Base-by-base conservation (phyloP, 352 stramenopile species). In the Pythium dissotocum region DNA sequence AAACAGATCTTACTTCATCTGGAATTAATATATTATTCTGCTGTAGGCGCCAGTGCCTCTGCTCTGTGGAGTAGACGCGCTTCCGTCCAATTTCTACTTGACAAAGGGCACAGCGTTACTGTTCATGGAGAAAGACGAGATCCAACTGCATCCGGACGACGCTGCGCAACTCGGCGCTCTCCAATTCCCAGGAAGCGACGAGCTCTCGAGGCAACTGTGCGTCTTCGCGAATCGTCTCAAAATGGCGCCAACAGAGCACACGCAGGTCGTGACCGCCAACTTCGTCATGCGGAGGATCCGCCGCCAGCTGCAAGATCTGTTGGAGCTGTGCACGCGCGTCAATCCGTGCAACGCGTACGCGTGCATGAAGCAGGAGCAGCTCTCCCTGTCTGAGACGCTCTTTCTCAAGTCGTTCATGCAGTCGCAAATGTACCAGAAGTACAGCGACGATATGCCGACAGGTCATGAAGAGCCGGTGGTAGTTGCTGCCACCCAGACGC, bases 401-500 rank as follows among this genome's bases (percentile, higher is more conserved):
- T 73, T 73, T n/a, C 49, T 73, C 13, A 73, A 69, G 46, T 44
- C 61, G 1, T 73, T 73, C 57, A 73, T 73, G 67, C 67, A 73
- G 56, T 73, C 67, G 4, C 67, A 73, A 28, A 73, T 73, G 57
- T 73, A 73, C 51, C 67, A 73, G 32, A 73, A 69, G 51, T 73
- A 73, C 49, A 66, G 42, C 26, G 67, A 73, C 44, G 67, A 73
- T 18, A 36, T 69, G 21, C 28, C 52, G 21, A 6, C 28, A 18
- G 40, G 12, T 36, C 24, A 14, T 10, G 49, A 58, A 35, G 12
- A 26, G 28, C 52, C 52, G 9, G 2, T 13, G 24, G 7, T 26
- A 0, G 18, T 42, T 4, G 52, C 28, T 16, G 28, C 40, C 5
- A 28, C 28, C 28, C n/a, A 28, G 5, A 8, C 6, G 6, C 26